Conservation (phyloP, 163 green algal species). For the Scenedesmus sp. region DNA sequence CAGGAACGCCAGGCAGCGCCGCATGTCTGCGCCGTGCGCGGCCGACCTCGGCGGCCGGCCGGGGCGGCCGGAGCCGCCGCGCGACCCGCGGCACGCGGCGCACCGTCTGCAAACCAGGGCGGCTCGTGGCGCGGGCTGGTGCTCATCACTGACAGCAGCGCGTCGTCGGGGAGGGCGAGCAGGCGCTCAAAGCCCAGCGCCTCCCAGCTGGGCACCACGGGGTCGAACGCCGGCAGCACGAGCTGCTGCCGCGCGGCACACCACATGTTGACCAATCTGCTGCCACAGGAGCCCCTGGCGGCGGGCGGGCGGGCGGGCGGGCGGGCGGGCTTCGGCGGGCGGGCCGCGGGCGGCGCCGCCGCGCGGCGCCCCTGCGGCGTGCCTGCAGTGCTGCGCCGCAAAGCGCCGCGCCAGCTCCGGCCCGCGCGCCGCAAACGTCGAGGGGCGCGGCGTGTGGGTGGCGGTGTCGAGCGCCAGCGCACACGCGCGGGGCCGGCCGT, state of each 20-base stretch:
- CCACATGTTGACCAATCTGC: background rate
- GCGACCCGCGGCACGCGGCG: background rate
- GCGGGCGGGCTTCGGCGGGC: no score
- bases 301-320: no score
- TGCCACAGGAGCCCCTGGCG: no score
- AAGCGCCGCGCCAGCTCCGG: conserved; percentile 16
- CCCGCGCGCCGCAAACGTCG: conserved; percentile 19
- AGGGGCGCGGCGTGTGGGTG: background rate
- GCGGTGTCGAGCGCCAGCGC: conserved; percentile 25
- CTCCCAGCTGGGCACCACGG: conserved; percentile 16
- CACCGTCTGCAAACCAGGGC: conserved; percentile 21
- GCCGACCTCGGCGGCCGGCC: background rate
- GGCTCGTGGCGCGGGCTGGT: conserved; percentile 32
- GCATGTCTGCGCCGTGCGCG: no score
- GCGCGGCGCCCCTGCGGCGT: background rate
- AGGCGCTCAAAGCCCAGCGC: conserved; percentile 20
- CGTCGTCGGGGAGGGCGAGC: conserved; percentile 10
- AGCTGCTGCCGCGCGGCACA: conserved; percentile 5
- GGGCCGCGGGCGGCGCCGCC: background rate
- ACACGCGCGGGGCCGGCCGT: conserved; percentile 15
- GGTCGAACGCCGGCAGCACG: conserved; percentile 23
- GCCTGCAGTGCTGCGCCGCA: conserved; percentile 31
- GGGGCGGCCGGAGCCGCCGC: background rate
- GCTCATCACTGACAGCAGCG: conserved; percentile 22
- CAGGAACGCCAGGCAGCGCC: background rate